phyloP scores from a whole-genome alignment of 2,329 filamentous ascomycete species.

The Diaporthe sp. region DNA sequence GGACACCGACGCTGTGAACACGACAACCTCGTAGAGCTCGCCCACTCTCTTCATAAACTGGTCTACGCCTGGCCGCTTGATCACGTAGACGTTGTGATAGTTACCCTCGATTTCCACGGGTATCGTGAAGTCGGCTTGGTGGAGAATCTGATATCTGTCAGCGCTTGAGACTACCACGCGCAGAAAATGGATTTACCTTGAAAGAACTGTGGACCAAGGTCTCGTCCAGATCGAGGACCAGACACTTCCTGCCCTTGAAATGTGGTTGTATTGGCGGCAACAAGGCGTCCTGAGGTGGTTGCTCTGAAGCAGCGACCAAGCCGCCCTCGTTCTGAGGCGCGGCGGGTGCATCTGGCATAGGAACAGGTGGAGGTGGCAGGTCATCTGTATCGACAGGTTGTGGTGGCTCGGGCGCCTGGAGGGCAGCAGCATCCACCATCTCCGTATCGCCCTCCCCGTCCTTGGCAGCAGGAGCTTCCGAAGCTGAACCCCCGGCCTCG shows the following conservation, averaged over 20 bases:
- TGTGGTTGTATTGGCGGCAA: conserved; percentile 86
- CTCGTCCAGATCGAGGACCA: conserved; percentile 96
- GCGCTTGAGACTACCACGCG: not conserved
- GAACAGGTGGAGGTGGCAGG: conserved; percentile 62
- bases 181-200: conserved; percentile 74
- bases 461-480: conserved; percentile 48
- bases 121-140: conserved; percentile 99
- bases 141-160: conserved; percentile 77
- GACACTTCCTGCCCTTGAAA: conserved; percentile 89
- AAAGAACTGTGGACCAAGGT: conserved; percentile 99
- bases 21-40: conserved; percentile 97
- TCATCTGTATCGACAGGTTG: conserved; percentile 47
- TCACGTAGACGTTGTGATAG: conserved; percentile 99
- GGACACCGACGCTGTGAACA: conserved; percentile 98
- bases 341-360: conserved; percentile 53
- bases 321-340: conserved; percentile 56
- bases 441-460: conserved; percentile 73
- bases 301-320: conserved; percentile 60
- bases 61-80: conserved; percentile 98
- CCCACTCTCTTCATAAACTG: conserved; percentile 99
- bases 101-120: conserved; percentile 99
- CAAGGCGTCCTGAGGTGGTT: conserved; percentile 75
- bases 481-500: conserved; percentile 33
- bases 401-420: conserved; percentile 36
- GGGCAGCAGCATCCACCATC: conserved; percentile 73